Evolutionary conservation across 2,329 filamentous ascomycete genomes (phyloP).

Genomic region (Calonectria naviculata): DNA sequence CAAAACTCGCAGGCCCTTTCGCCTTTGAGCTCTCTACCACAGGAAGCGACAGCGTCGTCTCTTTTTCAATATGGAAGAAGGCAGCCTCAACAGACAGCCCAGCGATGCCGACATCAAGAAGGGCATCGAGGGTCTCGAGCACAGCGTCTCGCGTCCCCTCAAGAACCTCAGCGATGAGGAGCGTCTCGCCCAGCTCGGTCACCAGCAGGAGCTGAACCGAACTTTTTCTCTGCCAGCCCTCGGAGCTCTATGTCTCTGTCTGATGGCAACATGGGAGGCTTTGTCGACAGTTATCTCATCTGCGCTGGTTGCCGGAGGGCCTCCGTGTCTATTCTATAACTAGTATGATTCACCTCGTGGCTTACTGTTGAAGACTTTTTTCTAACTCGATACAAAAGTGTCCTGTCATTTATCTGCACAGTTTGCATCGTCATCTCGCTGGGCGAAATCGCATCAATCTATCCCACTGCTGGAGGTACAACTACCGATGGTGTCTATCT

Average conservation of each 20-base stretch:
- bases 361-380: too few species aligned
- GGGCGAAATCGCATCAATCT: slow-evolving; percentile 52
- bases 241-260: slow-evolving; percentile 9
- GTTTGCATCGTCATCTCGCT: slow-evolving; percentile 52
- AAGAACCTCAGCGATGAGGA: slow-evolving; percentile 22
- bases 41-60: not conserved
- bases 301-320: slow-evolving; percentile 8
- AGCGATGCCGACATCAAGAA: slow-evolving; percentile 13
- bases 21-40: not conserved
- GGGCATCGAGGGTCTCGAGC: not conserved
- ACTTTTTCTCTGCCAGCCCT: slow-evolving; percentile 18
- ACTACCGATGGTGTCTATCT: not conserved
- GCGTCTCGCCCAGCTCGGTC: slow-evolving; percentile 21
- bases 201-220: slow-evolving; percentile 17
- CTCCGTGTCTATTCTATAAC: slow-evolving; percentile 39
- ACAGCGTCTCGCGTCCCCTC: slow-evolving; percentile 11
- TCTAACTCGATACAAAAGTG: slow-evolving; percentile 39
- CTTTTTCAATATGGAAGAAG: not conserved
- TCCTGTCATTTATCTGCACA: slow-evolving; percentile 54
- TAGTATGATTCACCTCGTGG: slow-evolving; percentile 41
- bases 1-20: not conserved
- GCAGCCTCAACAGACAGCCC: not conserved
- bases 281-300: slow-evolving; percentile 16
- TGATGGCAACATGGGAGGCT: slow-evolving; percentile 23
- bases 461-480: slow-evolving; percentile 47